phyloP scores from a whole-genome alignment of 1,139 yeast genomes.

The Lodderomyces metapsilosis region DNA sequence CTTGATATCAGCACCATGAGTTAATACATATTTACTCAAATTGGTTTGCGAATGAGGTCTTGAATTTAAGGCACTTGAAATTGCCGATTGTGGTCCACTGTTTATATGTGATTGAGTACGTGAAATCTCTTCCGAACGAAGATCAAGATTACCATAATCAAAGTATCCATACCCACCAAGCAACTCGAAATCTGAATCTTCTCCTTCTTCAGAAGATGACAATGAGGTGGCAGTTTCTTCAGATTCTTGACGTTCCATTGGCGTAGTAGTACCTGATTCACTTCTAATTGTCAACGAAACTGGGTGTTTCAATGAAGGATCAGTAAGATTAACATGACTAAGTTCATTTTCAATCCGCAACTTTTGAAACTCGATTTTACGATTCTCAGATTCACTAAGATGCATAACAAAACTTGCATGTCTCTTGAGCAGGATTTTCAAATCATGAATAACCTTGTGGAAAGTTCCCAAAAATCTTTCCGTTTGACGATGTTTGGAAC shows the following conservation, averaged over 20 bases:
- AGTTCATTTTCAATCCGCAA: slow-evolving; percentile 38
- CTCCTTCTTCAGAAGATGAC: slow-evolving; percentile 19
- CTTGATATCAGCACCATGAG: slow-evolving; percentile 20
- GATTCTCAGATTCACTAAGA: slow-evolving; percentile 33
- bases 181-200: slow-evolving; percentile 31
- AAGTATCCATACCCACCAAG: slow-evolving; percentile 76
- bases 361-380: slow-evolving; percentile 35
- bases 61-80: slow-evolving; percentile 22
- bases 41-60: slow-evolving; percentile 34
- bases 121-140: slow-evolving; percentile 30
- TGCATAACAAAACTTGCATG: slow-evolving; percentile 34
- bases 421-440: slow-evolving; percentile 25
- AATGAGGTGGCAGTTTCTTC: not conserved
- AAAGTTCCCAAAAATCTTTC: slow-evolving; percentile 64
- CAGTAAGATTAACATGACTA: slow-evolving; percentile 26
- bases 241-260: slow-evolving; percentile 16
- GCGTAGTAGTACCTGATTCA: slow-evolving; percentile 16
- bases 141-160: slow-evolving; percentile 59
- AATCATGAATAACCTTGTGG: slow-evolving; percentile 56
- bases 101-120: slow-evolving; percentile 30
- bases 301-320: slow-evolving; percentile 38
- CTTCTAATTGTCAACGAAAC: slow-evolving; percentile 26
- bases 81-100: slow-evolving; percentile 24
- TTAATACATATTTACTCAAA: slow-evolving; percentile 17
- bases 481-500: slow-evolving; percentile 75